A percentile compares a stretch with the other conserved stretches of the same genome.
These are phyloP conservation scores for Celoporthe dispersa DNA, from an alignment of 2,329 filamentous ascomycete species.

Conservation along the genomic window DNA sequence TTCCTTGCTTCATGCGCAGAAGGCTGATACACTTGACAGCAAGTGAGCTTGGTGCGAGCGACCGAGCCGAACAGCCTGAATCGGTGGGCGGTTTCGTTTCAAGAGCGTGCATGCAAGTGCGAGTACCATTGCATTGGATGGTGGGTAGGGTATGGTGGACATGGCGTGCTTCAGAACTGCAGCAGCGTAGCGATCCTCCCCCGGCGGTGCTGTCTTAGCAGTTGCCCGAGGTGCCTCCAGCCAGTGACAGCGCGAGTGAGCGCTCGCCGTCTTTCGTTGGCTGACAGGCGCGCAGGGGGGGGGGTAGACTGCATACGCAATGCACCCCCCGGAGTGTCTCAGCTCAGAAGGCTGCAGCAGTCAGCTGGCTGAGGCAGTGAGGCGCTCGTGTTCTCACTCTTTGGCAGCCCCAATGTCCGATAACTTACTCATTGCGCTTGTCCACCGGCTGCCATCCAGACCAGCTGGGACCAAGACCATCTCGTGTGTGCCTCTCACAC, in stretches of 20 bases:
- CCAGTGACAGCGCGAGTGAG: slow-evolving; percentile 11
- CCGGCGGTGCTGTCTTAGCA: slow-evolving; percentile 15
- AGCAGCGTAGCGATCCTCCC: slow-evolving; percentile 1
- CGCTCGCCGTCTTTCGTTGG: neutral
- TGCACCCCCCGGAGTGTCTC: slow-evolving; percentile 14
- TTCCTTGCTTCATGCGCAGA: slow-evolving; percentile 8
- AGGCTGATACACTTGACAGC: slow-evolving; percentile 1
- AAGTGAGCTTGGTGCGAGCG: neutral
- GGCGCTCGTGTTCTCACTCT: neutral
- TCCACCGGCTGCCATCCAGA: neutral
- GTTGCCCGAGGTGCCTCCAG: slow-evolving; percentile 23
- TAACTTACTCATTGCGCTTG: neutral
- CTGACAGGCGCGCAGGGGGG: slow-evolving; percentile 4
- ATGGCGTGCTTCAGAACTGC: slow-evolving; percentile 11
- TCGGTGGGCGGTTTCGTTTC: neutral
- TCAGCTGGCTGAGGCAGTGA: slow-evolving; percentile 7
- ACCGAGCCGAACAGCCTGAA: neutral
- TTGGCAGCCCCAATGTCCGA: neutral
- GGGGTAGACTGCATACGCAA: slow-evolving; percentile 19
- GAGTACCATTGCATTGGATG: neutral
- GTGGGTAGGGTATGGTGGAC: slow-evolving; percentile 2
- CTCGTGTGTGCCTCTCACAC: neutral
- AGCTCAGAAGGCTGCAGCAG: slow-evolving; percentile 7
- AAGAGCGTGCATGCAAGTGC: neutral
- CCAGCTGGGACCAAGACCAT: neutral